Evolutionary conservation across 768 basidiomycete genomes (phyloP), one percentile per base, ranked within the genome.

Genomic region (Naematelia aurantialba): DNA sequence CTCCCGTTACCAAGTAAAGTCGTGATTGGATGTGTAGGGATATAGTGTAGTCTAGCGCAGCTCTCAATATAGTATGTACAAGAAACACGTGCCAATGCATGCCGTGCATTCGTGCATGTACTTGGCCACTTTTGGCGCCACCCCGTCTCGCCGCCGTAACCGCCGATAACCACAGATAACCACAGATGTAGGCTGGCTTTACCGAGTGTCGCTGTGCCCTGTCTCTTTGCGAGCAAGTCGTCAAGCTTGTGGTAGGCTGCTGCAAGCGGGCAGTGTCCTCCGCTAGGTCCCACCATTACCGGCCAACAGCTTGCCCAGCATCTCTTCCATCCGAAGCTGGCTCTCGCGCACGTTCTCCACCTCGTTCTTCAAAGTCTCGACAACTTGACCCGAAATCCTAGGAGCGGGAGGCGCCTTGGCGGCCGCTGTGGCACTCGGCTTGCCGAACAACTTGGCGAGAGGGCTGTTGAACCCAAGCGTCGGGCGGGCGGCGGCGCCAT

Each of bases 241-340:
- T n/a, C n/a, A n/a, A n/a, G n/a, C n/a, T n/a, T n/a, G n/a, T n/a
- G n/a, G n/a, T n/a, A n/a, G n/a, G n/a, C n/a, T n/a, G n/a, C n/a
- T n/a, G n/a, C n/a, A n/a, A n/a, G n/a, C n/a, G n/a, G n/a, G n/a
- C n/a, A 45, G 30, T 25, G 22, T 24, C 19, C 42, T 30, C 5
- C 34, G 8, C 52, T 29, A 26, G 61, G 52, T 67, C 60, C 44
- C 69, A 53, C 60, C 66, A 34, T 55, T n/a, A 39, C 63, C 62
- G 17, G 59, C 47, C 31, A 66, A n/a, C 2, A 70, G 45, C 49
- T 69, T 69, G 3, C 55, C 47, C 50, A 75, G 45, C 57, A 75
- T 44, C 56, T 71, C 70, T 53, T 75, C 74, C 66, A 75, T 70
- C 60, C 74, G 60, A 31, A 68, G 56, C 39, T 73, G 72, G 52